Evolutionary conservation across 192 early-diverging fungal species (phyloP).

Genomic region (Rhizophagus prolifer): DNA sequence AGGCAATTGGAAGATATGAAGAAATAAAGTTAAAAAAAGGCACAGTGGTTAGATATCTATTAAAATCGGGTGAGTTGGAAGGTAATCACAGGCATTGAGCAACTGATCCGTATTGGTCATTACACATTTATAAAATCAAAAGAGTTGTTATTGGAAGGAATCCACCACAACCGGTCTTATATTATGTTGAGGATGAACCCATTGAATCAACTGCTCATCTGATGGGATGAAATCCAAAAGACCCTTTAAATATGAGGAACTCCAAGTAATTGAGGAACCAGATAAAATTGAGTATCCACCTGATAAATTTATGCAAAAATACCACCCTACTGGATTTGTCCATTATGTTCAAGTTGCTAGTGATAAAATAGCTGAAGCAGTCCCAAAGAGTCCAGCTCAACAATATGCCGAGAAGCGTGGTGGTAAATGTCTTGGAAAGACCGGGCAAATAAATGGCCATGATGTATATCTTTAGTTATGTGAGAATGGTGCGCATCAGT

Average conservation of each 20-base stretch:
- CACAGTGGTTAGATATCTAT: background rate
- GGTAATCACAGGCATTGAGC: background rate
- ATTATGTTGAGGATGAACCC: background rate
- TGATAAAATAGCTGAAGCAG: too few relatives aligned
- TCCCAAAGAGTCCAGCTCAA: background rate
- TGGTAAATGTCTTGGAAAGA: slow-evolving; percentile 11
- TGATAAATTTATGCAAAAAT: too few relatives aligned
- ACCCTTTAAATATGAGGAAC: background rate
- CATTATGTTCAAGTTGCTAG: too few relatives aligned
- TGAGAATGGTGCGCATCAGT: slow-evolving; percentile 1
- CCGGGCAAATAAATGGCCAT: slow-evolving; percentile 16
- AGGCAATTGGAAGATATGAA: background rate
- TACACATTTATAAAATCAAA: background rate
- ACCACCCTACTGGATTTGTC: too few relatives aligned
- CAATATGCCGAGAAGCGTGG: background rate
- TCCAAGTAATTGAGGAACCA: background rate
- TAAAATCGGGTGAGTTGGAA: background rate
- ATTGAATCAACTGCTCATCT: slow-evolving; percentile 1
- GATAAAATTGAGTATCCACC: slow-evolving; percentile 7
- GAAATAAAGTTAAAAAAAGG: slow-evolving; percentile 6
- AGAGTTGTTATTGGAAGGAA: too few relatives aligned
- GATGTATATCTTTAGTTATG: slow-evolving; percentile 11
- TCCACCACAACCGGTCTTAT: background rate
- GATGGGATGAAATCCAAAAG: background rate
- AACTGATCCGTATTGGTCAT: background rate